Evolutionary conservation across 2,329 filamentous ascomycete genomes (phyloP).

Genomic region (Septoria petroselini): DNA sequence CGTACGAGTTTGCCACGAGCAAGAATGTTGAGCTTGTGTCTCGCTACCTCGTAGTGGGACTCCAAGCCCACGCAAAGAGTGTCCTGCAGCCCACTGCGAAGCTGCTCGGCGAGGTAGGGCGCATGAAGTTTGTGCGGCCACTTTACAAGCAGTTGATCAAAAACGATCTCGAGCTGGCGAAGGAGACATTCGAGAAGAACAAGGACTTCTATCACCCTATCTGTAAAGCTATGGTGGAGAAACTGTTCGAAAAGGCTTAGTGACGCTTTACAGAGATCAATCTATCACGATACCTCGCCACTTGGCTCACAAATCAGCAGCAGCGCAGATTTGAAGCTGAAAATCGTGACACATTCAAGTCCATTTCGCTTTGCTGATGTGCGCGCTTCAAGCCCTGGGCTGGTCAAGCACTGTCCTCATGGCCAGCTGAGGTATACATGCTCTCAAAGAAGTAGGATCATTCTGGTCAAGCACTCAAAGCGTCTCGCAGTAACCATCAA

Average conservation of each 20-base stretch:
- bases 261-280: too few species aligned
- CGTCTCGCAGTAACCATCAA: too few species aligned
- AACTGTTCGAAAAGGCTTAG: slow-evolving; percentile 49
- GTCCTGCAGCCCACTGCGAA: slow-evolving; percentile 70
- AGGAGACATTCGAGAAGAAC: slow-evolving; percentile 81
- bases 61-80: slow-evolving; percentile 67
- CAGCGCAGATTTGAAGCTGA: too few species aligned
- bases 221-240: slow-evolving; percentile 79
- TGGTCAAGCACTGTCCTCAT: too few species aligned
- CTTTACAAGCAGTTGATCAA: slow-evolving; percentile 73
- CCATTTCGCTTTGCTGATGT: too few species aligned
- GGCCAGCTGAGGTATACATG: too few species aligned
- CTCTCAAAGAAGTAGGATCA: too few species aligned
- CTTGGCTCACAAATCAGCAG: too few species aligned
- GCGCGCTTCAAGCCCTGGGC: too few species aligned
- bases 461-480: too few species aligned
- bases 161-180: slow-evolving; percentile 69
- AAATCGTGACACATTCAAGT: too few species aligned
- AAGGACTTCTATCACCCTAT: slow-evolving; percentile 95
- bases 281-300: too few species aligned
- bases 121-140: slow-evolving; percentile 96
- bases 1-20: slow-evolving; percentile 70
- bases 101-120: slow-evolving; percentile 74
- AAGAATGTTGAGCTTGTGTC: slow-evolving; percentile 83
- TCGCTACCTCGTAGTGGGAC: slow-evolving; percentile 74